phyloP scores from a whole-genome alignment of 2,329 filamentous ascomycete species.

The Aspergillus floridensis region DNA sequence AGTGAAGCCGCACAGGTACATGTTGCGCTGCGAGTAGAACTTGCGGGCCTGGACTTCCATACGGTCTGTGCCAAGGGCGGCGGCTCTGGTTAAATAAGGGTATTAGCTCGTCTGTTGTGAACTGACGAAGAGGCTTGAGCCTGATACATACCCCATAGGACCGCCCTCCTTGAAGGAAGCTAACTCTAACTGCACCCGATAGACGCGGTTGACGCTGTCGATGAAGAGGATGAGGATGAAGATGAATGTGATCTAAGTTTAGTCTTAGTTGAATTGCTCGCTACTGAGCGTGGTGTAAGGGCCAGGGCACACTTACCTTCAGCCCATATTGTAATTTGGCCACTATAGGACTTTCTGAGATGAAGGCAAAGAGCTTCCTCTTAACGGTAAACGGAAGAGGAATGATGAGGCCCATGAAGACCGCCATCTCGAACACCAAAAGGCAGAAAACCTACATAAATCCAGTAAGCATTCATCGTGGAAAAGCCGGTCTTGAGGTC shows the following conservation, averaged over 20 bases:
- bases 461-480: conserved; percentile 2
- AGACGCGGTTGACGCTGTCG: conserved; percentile 94
- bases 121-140: too few relatives aligned
- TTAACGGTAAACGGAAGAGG: conserved; percentile 85
- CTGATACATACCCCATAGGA: conserved; percentile 49
- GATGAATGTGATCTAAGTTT: conserved; percentile 80
- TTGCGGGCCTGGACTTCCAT: conserved; percentile 99
- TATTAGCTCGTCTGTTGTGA: not conserved
- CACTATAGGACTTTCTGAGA: conserved; percentile 80
- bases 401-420: conserved; percentile 57
- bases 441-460: conserved; percentile 48
- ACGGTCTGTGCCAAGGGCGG: conserved; percentile 84
- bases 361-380: conserved; percentile 90
- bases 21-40: conserved; percentile 99
- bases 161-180: conserved; percentile 64
- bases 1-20: conserved; percentile 99
- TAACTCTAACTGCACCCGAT: conserved; percentile 91
- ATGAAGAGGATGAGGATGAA: conserved; percentile 98
- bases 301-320: conserved; percentile 58
- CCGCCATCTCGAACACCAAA: conserved; percentile 50
- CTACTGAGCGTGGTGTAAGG: not conserved
- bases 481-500: not conserved
- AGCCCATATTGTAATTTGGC: conserved; percentile 96
- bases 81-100: conserved; percentile 48
- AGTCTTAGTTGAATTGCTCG: not conserved